Evolutionary conservation across 306 rosid genomes (phyloP).

Genomic region (Pueraria montana): DNA sequence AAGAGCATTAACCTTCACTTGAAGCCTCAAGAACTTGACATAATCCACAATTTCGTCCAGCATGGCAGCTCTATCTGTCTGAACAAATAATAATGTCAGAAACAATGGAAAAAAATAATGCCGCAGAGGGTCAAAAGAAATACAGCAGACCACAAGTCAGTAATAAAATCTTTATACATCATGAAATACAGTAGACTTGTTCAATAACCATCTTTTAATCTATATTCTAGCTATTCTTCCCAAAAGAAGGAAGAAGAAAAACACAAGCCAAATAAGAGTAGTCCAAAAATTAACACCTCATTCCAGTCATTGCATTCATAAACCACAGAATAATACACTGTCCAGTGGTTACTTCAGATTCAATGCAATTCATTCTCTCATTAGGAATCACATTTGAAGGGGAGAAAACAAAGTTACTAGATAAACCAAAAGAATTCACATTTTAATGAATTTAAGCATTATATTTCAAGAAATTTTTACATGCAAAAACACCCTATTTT

Average conservation of each 20-base stretch:
- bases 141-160: constrained; percentile 28
- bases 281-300: background rate
- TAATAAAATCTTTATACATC: constrained; percentile 21
- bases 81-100: constrained; percentile 49
- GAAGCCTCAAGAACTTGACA: constrained; percentile 97
- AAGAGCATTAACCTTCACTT: constrained; percentile 79
- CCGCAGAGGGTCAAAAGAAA: constrained; percentile 5
- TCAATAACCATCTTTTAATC: background rate
- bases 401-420: background rate
- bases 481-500: background rate
- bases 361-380: constrained; percentile 1
- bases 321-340: constrained; percentile 2
- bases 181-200: constrained; percentile 13
- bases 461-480: constrained; percentile 10
- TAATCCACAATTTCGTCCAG: constrained; percentile 98
- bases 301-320: background rate
- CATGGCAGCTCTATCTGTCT: constrained; percentile 99
- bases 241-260: background rate
- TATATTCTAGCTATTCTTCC: background rate
- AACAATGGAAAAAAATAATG: constrained; percentile 33
- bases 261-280: background rate
- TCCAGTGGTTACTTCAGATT: constrained; percentile 9
- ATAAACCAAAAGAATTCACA: constrained; percentile 19
- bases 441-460: constrained; percentile 31
- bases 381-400: background rate